A percentile compares a stretch with the other conserved stretches of the same genome.
Evolutionary conservation across 495 filamentous ascomycete species (phyloP).

Genomic region (Saxophila tyrrhenica): DNA sequence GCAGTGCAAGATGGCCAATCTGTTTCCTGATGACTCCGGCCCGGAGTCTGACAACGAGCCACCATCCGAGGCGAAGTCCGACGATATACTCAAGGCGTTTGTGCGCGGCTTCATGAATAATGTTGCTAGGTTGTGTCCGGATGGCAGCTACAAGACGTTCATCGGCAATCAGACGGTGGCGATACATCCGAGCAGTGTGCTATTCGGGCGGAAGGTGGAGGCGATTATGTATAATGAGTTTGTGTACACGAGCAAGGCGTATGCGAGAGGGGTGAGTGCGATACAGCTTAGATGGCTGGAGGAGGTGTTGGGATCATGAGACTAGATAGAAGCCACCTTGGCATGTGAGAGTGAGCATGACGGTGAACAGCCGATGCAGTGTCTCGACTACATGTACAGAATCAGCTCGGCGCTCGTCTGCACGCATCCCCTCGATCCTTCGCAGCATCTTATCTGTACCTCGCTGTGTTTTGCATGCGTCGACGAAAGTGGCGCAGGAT

Average conservation of each 20-base stretch:
- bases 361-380: too few relatives aligned
- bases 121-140: conserved; percentile 70
- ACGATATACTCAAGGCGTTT: conserved; percentile 63
- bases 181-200: conserved; percentile 77
- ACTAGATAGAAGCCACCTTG: too few relatives aligned
- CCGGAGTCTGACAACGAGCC: conserved; percentile 15
- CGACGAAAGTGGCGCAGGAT: background rate
- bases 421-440: too few relatives aligned
- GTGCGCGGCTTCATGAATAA: conserved; percentile 69
- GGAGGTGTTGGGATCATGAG: conserved; percentile 40
- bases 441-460: too few relatives aligned
- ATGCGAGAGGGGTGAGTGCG: conserved; percentile 76
- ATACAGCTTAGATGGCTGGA: conserved; percentile 82
- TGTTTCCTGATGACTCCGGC: conserved; percentile 30
- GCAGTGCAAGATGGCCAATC: conserved; percentile 42
- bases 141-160: conserved; percentile 75
- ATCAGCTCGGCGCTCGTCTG: too few relatives aligned
- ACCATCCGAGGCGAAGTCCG: conserved; percentile 41
- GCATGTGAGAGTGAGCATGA: background rate
- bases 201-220: conserved; percentile 81
- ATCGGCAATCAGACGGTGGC: conserved; percentile 75
- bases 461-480: too few relatives aligned
- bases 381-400: too few relatives aligned
- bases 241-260: conserved; percentile 86
- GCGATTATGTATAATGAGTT: conserved; percentile 95